These are phyloP conservation scores for Hypoxylon fragiforme DNA, from an alignment of 495 filamentous ascomycete species.

Conservation along the genomic window DNA sequence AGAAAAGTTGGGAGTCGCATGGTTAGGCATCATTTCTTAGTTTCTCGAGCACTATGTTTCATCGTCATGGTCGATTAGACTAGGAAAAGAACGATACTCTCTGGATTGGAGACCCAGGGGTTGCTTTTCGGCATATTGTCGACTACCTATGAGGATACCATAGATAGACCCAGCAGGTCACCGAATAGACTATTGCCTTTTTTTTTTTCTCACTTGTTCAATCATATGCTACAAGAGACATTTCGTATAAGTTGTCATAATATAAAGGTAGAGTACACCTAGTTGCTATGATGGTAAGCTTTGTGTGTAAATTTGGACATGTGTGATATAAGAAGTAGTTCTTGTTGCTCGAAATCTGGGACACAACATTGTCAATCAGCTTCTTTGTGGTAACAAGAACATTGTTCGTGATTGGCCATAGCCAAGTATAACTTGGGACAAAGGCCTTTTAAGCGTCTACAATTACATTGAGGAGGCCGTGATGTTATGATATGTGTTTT, in stretches of 20 bases:
- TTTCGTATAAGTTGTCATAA: no score
- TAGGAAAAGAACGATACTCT: slow-evolving; percentile 10
- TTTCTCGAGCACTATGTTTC: slow-evolving; percentile 5
- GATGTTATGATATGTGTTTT: no score
- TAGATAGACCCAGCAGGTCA: slow-evolving; percentile 15
- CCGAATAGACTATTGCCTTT: slow-evolving; percentile 31
- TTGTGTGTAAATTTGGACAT: no score
- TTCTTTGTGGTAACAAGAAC: slow-evolving; percentile 4
- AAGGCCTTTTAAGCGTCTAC: neutral
- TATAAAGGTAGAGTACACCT: no score
- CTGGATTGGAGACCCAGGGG: slow-evolving; percentile 26
- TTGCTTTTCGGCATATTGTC: slow-evolving; percentile 14
- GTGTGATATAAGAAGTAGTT: no score
- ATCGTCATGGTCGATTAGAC: slow-evolving; percentile 20
- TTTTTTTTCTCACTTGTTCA: no score
- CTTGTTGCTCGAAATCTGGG: no score
- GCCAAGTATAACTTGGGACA: slow-evolving; percentile 1
- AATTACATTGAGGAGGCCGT: neutral
- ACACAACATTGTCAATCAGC: neutral
- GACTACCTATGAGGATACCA: slow-evolving; percentile 25
- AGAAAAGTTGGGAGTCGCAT: slow-evolving; percentile 35
- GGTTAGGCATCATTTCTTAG: slow-evolving; percentile 27
- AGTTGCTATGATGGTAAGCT: no score
- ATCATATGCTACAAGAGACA: no score
- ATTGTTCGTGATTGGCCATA: no score